Conservation (phyloP, 177 flowering plant species). For the Vitis hybrid region DNA sequence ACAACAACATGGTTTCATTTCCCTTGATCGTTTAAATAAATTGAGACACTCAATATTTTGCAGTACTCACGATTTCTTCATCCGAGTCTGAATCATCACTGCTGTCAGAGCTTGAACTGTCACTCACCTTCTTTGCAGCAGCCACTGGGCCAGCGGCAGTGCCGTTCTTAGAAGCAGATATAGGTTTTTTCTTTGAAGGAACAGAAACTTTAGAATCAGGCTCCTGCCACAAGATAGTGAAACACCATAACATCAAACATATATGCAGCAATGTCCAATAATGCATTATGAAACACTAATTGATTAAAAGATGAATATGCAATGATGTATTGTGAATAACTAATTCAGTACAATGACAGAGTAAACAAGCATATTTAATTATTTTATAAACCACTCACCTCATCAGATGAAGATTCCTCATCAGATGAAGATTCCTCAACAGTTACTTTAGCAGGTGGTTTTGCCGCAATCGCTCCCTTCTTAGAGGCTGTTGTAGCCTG, state of each 20-base stretch:
- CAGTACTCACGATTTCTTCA: neutral
- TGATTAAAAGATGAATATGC: neutral
- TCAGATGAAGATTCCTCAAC: slow-evolving; percentile 12
- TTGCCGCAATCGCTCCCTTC: slow-evolving; percentile 12
- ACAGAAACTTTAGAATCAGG: slow-evolving; percentile 17
- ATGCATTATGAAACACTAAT: no score
- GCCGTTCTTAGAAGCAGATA: slow-evolving; percentile 17
- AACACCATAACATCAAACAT: no score
- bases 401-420: slow-evolving; percentile 48
- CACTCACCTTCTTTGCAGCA: slow-evolving; percentile 1
- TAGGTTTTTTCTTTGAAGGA: slow-evolving; percentile 10
- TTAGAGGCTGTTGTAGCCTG: slow-evolving; percentile 23
- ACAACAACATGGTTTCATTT: no score
- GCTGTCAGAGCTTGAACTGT: slow-evolving; percentile 5
- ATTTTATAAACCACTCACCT: slow-evolving; percentile 23
- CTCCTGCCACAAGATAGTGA: slow-evolving; percentile 20
- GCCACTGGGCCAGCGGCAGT: neutral
- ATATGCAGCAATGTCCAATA: no score
- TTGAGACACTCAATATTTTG: no score
- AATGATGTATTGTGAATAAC: neutral
- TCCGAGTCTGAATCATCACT: slow-evolving; percentile 15
- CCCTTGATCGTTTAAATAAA: no score
- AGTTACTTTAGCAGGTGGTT: slow-evolving; percentile 25
- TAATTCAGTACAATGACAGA: neutral
- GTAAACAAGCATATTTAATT: neutral